Base-by-base conservation (phyloP, 2,329 filamentous ascomycete genomes). In the Arthrobotrys pseudoclavata region DNA sequence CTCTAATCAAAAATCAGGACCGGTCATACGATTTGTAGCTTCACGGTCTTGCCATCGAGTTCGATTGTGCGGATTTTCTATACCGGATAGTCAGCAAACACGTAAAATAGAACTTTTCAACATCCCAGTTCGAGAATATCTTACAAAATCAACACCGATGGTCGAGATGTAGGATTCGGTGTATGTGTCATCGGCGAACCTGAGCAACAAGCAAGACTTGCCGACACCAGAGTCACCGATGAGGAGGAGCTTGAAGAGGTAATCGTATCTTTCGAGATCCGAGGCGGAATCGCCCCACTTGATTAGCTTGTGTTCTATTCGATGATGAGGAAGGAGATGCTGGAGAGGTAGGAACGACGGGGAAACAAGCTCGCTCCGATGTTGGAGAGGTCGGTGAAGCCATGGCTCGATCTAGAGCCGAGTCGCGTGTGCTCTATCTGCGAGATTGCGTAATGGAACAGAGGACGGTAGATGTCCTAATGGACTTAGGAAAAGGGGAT, bases 51-150 rank as follows among this genome's bases (percentile, higher is more conserved):
- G 86, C 94, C 94, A 86, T 99, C 96, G 83, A 98, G 91, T 86
- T 99, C 96, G 86, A 98, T 98, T 80, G 96, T 99, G 85, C 96
- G 91, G 88, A 99, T 99, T 96, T 99, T 99, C 94, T 97, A 82
- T 53, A 62, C 34, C 26, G 60, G 66, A 31, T 7, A 47, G 70
- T 29, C 22, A 76, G 53, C 29, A 18, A 53, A 55, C 26, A 66
- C 52, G 48, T 40, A 18, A 18, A 48, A 64, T n/a, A n/a, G 63
- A 31, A 45, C 2, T 1, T 42, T 20, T 20, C 20, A 45, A 5
- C 12, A 34, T 9, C 1, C 52, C 57, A 45, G 29, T 34, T 42
- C n/a, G 20, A 48, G 7, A 34, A 48, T 18, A 57, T 89, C 93
- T 83, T 91, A 97, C 94, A 84, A 99, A 99, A 86, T 99, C 96